phyloP scores from a whole-genome alignment of 768 basidiomycete species.

The Panaeolus cyanescens region DNA sequence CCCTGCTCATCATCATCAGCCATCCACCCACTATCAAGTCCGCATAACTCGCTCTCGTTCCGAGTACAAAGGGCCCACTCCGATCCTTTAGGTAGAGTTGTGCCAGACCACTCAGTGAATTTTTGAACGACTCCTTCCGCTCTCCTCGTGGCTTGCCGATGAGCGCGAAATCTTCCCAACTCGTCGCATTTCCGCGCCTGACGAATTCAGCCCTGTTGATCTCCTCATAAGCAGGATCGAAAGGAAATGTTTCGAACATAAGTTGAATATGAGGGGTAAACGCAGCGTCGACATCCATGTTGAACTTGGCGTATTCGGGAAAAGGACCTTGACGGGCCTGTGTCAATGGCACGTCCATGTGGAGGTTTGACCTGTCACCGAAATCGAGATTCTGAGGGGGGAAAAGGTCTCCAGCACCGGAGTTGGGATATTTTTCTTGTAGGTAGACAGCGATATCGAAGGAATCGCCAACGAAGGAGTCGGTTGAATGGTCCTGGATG shows the following conservation, averaged over 20 bases:
- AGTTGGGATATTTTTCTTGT: conserved; percentile 40
- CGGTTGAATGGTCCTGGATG: conserved; percentile 39
- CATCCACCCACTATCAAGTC: background rate
- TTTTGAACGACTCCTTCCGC: background rate
- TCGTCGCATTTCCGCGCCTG: background rate
- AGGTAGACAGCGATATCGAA: conserved; percentile 47
- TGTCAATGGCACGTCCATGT: background rate
- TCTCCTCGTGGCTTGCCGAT: background rate
- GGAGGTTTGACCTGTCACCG: background rate
- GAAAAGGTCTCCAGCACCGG: background rate
- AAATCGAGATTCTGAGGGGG: background rate
- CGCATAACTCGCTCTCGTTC: background rate
- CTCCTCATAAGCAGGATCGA: background rate
- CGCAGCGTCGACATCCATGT: background rate
- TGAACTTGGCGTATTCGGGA: background rate
- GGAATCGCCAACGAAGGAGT: conserved; percentile 37
- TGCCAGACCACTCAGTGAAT: background rate
- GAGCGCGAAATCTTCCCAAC: background rate
- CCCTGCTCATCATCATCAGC: background rate
- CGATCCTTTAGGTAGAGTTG: background rate
- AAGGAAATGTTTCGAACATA: background rate
- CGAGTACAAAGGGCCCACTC: background rate
- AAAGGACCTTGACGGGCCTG: background rate
- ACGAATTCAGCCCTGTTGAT: background rate
- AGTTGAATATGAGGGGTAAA: background rate